phyloP scores from a whole-genome alignment of 2,329 filamentous ascomycete genomes.

The Fusarium marasasianum region DNA sequence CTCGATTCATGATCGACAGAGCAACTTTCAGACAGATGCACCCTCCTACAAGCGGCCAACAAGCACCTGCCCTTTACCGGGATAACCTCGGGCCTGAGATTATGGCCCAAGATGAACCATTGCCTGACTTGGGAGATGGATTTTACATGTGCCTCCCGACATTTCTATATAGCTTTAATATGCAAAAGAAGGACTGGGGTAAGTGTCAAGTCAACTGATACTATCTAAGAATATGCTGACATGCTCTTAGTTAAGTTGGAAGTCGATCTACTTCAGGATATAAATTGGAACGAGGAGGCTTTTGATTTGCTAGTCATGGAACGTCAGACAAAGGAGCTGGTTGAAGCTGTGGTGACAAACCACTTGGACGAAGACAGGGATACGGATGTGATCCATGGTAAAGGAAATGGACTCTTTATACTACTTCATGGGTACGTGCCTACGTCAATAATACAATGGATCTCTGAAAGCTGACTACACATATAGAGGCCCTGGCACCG shows the following conservation, averaged over 20 bases:
- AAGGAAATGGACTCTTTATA: background rate
- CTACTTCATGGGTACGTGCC: background rate
- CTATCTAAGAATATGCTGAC: rapidly evolving
- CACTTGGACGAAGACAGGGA: background rate
- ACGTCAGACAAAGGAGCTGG: background rate
- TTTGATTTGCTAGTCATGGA: background rate
- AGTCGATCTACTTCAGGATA: background rate
- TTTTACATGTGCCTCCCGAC: background rate
- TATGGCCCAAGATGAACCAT: background rate
- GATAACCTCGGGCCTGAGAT: background rate
- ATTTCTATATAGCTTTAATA: background rate
- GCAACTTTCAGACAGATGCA: background rate
- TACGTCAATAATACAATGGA: rapidly evolving
- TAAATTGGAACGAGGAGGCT: background rate
- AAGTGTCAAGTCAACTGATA: rapidly evolving
- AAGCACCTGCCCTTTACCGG: rapidly evolving
- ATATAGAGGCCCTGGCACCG: background rate
- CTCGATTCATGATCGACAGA: background rate
- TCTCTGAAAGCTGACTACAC: rapidly evolving
- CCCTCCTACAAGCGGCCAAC: rapidly evolving
- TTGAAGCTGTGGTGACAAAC: background rate
- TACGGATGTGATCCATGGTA: background rate
- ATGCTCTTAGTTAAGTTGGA: background rate
- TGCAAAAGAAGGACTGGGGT: constrained; percentile 5
- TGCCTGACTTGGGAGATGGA: background rate